Conservation (phyloP, 345 rosid species). For the Murraya paniculata region DNA sequence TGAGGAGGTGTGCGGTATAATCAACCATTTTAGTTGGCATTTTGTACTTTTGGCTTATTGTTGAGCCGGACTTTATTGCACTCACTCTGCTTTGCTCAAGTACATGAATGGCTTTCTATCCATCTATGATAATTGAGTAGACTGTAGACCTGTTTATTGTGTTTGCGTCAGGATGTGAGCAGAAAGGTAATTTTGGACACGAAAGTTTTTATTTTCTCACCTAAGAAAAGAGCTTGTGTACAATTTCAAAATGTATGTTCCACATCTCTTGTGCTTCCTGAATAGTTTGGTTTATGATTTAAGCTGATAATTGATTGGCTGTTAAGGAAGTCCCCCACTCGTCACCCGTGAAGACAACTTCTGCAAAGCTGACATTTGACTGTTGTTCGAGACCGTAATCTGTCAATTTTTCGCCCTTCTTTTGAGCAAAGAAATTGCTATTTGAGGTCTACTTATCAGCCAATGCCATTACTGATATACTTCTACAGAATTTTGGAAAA, state of each 20-base stretch:
- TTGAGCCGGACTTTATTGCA: neutral
- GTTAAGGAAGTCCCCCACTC: neutral
- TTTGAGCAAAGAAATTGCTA: neutral
- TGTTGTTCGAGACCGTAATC: neutral
- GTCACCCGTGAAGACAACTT: neutral
- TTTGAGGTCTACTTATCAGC: neutral
- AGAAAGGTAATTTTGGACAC: neutral
- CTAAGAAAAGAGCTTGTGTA: neutral
- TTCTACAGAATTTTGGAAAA: too few species aligned
- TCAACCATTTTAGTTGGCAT: neutral
- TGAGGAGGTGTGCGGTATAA: neutral
- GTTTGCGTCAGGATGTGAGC: neutral
- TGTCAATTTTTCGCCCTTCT: neutral
- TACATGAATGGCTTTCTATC: neutral
- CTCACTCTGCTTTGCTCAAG: neutral
- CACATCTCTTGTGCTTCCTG: neutral
- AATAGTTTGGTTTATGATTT: neutral
- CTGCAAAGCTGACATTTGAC: neutral
- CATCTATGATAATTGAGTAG: neutral
- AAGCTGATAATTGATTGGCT: slow-evolving; percentile 4
- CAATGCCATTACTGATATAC: neutral
- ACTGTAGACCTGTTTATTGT: neutral
- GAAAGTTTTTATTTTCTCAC: neutral
- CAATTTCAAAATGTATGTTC: neutral
- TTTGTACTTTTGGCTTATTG: neutral